These are phyloP conservation scores for Fusarium torulosum DNA, from an alignment of 2,329 filamentous ascomycete genomes.

Conservation along the genomic window DNA sequence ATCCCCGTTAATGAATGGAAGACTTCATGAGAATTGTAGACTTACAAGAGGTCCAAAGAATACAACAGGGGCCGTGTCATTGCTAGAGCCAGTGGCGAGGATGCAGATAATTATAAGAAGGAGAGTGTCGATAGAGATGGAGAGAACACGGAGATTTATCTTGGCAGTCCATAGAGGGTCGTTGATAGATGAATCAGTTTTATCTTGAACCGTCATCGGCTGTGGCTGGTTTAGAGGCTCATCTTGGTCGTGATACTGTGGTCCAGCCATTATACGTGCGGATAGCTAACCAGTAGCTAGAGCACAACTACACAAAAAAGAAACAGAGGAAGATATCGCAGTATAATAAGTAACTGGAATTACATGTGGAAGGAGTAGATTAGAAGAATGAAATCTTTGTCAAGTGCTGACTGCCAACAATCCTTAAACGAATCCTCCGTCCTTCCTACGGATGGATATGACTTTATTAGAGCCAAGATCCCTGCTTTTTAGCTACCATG, in stretches of 20 bases:
- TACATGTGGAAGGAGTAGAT: neutral
- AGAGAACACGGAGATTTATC: conserved; percentile 31
- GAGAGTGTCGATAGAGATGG: conserved; percentile 23
- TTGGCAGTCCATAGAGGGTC: conserved; percentile 17
- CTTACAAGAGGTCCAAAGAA: conserved; percentile 26
- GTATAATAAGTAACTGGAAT: neutral
- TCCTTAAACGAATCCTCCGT: neutral
- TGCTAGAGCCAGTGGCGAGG: conserved; percentile 2
- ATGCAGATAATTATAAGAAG: conserved; percentile 18
- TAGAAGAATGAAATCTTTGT: neutral
- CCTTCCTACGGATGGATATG: conserved; percentile 5
- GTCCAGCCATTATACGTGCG: conserved; percentile 9
- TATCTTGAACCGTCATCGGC: neutral
- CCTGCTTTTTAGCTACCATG: conserved; percentile 1
- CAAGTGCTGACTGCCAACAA: neutral
- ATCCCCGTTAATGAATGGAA: neutral
- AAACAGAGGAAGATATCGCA: neutral
- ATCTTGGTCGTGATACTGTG: conserved; percentile 3
- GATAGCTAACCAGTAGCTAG: neutral
- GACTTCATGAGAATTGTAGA: accelerated
- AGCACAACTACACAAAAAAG: neutral
- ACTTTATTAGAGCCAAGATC: conserved; percentile 7
- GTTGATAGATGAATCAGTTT: neutral
- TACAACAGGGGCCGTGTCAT: neutral
- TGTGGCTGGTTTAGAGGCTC: neutral